These are phyloP conservation scores for Amylostereum areolatum DNA, from an alignment of 1,284 basidiomycete species.

Conservation along the genomic window DNA sequence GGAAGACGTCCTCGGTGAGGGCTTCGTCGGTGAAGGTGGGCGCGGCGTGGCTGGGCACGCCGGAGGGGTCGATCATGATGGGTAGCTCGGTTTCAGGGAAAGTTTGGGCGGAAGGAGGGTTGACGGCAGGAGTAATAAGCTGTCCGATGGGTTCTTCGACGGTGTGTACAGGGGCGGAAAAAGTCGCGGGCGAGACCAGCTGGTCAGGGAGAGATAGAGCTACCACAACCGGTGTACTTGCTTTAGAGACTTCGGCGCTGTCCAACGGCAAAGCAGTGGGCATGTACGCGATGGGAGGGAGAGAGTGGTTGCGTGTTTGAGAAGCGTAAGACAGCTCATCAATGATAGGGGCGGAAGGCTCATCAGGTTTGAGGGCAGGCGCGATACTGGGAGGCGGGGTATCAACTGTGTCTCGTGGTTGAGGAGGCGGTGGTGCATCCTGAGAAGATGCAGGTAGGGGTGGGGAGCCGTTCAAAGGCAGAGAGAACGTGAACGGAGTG, in stretches of 20 bases:
- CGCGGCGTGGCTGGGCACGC: conserved; percentile 37
- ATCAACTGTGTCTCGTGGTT: too few relatives aligned
- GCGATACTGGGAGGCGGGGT: too few relatives aligned
- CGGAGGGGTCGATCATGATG: not conserved
- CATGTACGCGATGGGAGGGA: too few relatives aligned
- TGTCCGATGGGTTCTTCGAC: not conserved
- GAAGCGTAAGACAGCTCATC: too few relatives aligned
- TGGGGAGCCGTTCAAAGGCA: too few relatives aligned
- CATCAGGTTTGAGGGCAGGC: too few relatives aligned
- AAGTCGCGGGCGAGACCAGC: not conserved
- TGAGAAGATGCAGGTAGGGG: too few relatives aligned
- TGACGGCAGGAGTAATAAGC: not conserved
- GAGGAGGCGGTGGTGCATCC: too few relatives aligned
- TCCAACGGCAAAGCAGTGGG: not conserved
- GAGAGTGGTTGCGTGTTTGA: too few relatives aligned
- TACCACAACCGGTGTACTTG: not conserved
- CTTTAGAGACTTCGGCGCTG: not conserved
- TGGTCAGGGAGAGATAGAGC: not conserved
- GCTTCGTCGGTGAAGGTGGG: conserved; percentile 41
- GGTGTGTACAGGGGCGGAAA: not conserved
- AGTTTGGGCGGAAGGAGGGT: not conserved
- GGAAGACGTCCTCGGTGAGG: conserved; percentile 62
- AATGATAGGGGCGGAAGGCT: too few relatives aligned
- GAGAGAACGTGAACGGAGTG: too few relatives aligned
- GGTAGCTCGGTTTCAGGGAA: conserved; percentile 8